Evolutionary conservation across 2,329 filamentous ascomycete genomes (phyloP).

Genomic region (Fusarium austroafricanum): DNA sequence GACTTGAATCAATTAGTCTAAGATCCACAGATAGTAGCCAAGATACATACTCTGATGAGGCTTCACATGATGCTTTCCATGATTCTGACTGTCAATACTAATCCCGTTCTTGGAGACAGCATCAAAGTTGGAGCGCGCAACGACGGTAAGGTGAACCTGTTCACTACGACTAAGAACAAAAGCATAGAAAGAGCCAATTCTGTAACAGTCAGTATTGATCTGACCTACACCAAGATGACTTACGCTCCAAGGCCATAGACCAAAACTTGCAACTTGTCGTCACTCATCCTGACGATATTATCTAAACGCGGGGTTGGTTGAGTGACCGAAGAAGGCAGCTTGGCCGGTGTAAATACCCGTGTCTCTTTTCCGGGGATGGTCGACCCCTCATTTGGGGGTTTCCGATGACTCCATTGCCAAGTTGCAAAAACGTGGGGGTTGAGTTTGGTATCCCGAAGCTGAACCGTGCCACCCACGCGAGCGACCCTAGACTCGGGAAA

Average conservation of each 20-base stretch:
- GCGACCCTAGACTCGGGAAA: background rate
- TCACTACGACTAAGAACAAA: conserved; percentile 61
- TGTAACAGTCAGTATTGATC: background rate
- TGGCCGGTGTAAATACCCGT: background rate
- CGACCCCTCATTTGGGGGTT: conserved; percentile 5
- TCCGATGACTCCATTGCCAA: background rate
- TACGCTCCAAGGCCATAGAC: conserved; percentile 67
- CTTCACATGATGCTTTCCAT: conserved; percentile 64
- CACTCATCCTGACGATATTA: conserved; percentile 49
- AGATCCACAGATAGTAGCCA: accelerated
- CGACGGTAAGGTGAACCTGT: conserved; percentile 65
- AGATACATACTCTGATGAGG: conserved; percentile 55
- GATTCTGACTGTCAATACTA: conserved; percentile 64
- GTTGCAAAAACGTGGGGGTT: no score
- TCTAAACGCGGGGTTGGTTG: background rate
- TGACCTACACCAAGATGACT: conserved; percentile 29
- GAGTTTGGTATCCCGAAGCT: no score
- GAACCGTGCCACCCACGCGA: background rate
- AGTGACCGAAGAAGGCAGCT: background rate
- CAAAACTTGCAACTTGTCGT: conserved; percentile 50
- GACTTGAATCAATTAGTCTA: background rate
- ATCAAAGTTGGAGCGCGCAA: conserved; percentile 70
- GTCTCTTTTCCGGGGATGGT: background rate
- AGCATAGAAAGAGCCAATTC: conserved; percentile 69
- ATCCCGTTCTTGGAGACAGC: conserved; percentile 66